Evolutionary conservation across 129 eudicot genomes (phyloP).

Genomic region (Daucus carota): DNA sequence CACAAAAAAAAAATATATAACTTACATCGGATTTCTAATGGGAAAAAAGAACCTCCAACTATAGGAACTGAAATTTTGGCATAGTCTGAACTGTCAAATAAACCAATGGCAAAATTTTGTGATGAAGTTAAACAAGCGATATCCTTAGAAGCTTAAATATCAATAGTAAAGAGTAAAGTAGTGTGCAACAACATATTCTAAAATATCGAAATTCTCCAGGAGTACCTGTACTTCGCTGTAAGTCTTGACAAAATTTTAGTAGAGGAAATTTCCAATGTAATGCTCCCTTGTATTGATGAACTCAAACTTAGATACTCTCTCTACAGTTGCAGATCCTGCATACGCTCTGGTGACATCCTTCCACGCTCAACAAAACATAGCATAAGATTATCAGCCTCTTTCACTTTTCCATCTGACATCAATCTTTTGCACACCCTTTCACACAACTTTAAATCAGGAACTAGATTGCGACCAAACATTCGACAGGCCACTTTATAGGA

Average conservation of each 20-base stretch:
- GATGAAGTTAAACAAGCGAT: neutral
- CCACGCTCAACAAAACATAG: conserved; percentile 73
- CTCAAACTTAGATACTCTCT: neutral
- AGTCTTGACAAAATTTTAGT: neutral
- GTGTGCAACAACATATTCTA: neutral
- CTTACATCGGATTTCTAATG: neutral
- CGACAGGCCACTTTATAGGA: conserved; percentile 73
- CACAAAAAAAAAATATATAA: neutral
- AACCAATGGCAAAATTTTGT: neutral
- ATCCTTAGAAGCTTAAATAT: neutral
- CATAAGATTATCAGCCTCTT: conserved; percentile 75
- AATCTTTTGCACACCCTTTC: conserved; percentile 59
- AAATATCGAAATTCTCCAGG: neutral
- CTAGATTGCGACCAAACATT: conserved; percentile 71
- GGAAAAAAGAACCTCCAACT: neutral
- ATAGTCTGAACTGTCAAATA: neutral
- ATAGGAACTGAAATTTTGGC: neutral
- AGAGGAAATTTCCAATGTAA: neutral
- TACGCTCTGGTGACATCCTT: conserved; percentile 17
- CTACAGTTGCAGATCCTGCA: conserved; percentile 1
- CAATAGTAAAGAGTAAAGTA: neutral
- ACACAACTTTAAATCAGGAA: conserved; percentile 69
- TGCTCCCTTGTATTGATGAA: neutral
- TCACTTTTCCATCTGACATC: conserved; percentile 30
- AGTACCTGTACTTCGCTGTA: neutral